A percentile compares a stretch with the other conserved stretches of the same genome.
Conservation (phyloP, 257 asterid genomes). For the Solanum medicagineum region DNA sequence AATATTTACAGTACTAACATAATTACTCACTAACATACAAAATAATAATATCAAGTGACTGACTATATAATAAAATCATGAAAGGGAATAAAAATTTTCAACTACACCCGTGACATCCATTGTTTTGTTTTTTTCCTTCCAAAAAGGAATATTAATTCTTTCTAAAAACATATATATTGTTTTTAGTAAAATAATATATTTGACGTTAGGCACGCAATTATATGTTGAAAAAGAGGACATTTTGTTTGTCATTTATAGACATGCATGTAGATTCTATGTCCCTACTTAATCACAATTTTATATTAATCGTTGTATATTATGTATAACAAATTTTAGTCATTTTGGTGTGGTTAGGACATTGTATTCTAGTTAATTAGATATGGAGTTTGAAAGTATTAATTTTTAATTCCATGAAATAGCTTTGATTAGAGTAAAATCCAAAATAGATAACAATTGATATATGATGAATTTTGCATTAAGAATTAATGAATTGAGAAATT, state of each 20-base stretch:
- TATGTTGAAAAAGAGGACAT: neutral
- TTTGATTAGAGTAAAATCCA: neutral
- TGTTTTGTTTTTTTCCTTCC: neutral
- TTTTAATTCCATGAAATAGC: neutral
- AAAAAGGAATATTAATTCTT: neutral
- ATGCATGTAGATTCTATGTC: neutral
- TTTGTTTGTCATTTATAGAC: neutral
- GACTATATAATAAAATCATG: neutral
- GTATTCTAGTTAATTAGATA: neutral
- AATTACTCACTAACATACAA: neutral
- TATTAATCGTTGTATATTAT: too few species aligned
- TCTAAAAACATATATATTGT: neutral
- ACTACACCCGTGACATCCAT: slow-evolving; percentile 20
- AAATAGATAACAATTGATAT: neutral
- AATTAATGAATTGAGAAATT: neutral
- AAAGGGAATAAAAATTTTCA: neutral
- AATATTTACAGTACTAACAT: neutral
- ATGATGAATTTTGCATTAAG: neutral
- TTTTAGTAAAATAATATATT: neutral
- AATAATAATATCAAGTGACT: neutral
- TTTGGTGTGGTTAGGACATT: neutral
- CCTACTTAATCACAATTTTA: neutral
- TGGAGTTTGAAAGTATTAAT: neutral
- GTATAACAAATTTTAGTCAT: too few species aligned
- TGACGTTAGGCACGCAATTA: neutral